A percentile compares a stretch with the other conserved stretches of the same genome.
Conservation (phyloP, 176 grass and related monocot genomes). For the Sorghum bicolor region Sorghum_bicolor_NCBIv3 NC_012876.2:8116001-8116500, state of each 20-base stretch:
- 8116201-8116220: no score
- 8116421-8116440: neutral
- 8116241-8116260: slow-evolving; percentile 12
- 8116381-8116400: neutral
- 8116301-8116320: neutral
- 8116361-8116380: neutral
- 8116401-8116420: neutral
- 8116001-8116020: no score
- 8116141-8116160: no score
- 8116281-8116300: slow-evolving; percentile 13
- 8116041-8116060: no score
- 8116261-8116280: neutral
- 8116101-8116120: no score
- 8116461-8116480: neutral
- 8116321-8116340: neutral
- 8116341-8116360: neutral
- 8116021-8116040: no score
- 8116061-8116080: no score
- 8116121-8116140: no score
- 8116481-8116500: neutral
- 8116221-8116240: no score
- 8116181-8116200: no score
- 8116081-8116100: no score
- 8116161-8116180: no score
- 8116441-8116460: neutral